phyloP scores from a whole-genome alignment of 805 yeast species.

The Kluyveromyces wickerhamii region DNA sequence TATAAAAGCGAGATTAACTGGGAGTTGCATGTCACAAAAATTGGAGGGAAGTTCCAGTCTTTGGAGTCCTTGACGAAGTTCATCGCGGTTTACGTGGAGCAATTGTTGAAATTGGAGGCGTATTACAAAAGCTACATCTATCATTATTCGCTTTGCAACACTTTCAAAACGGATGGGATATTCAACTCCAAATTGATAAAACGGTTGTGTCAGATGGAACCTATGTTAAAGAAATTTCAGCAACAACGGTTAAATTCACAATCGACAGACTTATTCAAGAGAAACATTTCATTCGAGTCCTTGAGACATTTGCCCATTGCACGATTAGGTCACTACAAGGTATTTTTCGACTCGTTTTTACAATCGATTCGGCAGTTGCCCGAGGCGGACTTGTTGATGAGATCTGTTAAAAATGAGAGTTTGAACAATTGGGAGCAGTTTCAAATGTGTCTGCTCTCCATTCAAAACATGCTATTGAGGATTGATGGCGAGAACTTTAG shows the following conservation, averaged over 20 bases:
- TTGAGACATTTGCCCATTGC: constrained; percentile 5
- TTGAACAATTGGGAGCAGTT: constrained; percentile 1
- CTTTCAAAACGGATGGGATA: constrained; percentile 2
- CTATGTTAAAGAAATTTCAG: constrained; percentile 5
- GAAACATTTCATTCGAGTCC: constrained; percentile 5
- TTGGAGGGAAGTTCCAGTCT: constrained; percentile 3
- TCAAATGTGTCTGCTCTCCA: neutral
- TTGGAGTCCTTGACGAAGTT: constrained; percentile 1
- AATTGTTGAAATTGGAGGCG: constrained; percentile 3
- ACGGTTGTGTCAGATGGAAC: constrained; percentile 3
- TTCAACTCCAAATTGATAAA: constrained; percentile 1
- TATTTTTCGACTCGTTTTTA: constrained; percentile 2
- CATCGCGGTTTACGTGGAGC: neutral
- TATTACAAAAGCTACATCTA: constrained; percentile 3
- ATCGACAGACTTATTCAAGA: constrained; percentile 3
- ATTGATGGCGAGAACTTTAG: constrained; percentile 2
- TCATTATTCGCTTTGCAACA: constrained; percentile 5
- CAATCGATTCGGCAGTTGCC: neutral
- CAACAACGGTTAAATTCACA: constrained; percentile 6
- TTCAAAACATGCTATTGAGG: constrained; percentile 2
- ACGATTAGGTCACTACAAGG: constrained; percentile 5
- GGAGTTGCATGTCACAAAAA: neutral
- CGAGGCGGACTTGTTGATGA: no score
- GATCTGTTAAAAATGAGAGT: no score
- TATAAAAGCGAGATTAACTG: neutral